Conservation (phyloP, 768 basidiomycete species). For the Suillus fuscotomentosus region DNA sequence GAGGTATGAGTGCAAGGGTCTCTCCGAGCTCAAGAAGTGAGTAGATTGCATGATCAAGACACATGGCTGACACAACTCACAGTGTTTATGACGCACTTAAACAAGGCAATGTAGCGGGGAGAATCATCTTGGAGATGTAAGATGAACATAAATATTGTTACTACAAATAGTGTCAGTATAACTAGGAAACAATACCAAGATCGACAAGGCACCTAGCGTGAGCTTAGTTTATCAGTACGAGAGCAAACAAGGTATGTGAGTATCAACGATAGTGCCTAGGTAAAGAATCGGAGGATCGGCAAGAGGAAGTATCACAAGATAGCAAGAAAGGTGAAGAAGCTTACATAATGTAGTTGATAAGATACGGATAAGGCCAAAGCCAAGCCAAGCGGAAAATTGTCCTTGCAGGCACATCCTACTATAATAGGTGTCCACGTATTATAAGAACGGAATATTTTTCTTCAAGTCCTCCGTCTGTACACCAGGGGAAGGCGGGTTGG, state of each 20-base stretch:
- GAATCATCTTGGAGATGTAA: slow-evolving; percentile 37
- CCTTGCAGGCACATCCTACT: too few relatives aligned
- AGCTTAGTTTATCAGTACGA: too few relatives aligned
- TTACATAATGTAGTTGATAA: background rate
- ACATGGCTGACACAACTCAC: background rate
- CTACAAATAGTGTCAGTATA: too few relatives aligned
- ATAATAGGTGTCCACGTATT: background rate
- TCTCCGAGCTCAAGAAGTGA: slow-evolving; percentile 52
- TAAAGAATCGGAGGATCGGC: too few relatives aligned
- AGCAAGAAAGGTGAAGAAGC: too few relatives aligned
- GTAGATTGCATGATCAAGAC: slow-evolving; percentile 19
- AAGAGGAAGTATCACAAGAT: too few relatives aligned
- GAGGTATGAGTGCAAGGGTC: slow-evolving; percentile 42
- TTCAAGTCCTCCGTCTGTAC: slow-evolving; percentile 5
- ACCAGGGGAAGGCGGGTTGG: slow-evolving; percentile 9
- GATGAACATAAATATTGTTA: slow-evolving; percentile 9
- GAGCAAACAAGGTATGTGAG: too few relatives aligned
- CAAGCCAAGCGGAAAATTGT: background rate
- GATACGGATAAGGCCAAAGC: background rate
- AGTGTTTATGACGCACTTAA: slow-evolving; percentile 41
- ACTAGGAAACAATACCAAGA: too few relatives aligned
- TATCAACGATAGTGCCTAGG: too few relatives aligned
- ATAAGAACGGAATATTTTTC: background rate
- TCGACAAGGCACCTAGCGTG: too few relatives aligned
- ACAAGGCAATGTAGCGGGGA: slow-evolving; percentile 41